Evolutionary conservation across 768 basidiomycete genomes (phyloP), one percentile per base, ranked within the genome.

Genomic region (Pulveroboletus frians): DNA sequence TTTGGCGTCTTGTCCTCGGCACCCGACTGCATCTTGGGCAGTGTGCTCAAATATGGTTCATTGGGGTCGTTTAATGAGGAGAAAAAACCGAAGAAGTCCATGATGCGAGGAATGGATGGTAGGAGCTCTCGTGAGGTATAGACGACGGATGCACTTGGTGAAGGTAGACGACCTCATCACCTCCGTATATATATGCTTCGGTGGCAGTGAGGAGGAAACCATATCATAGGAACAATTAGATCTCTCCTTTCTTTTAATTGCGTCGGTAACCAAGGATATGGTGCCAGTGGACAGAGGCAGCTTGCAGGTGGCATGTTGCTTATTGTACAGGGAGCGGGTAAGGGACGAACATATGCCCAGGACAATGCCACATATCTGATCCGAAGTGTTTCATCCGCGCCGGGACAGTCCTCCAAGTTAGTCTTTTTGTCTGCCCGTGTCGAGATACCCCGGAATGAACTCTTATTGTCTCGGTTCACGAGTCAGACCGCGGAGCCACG

Each of bases 21-120:
- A n/a, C n/a, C n/a, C n/a, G n/a, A n/a, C n/a, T n/a, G n/a, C n/a
- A n/a, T 18, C 18, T 43, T 18, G 3, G 30, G 18, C 6, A 26
- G 23, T 14, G 9, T 8, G 18, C 6, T 20, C 17, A 76, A 80
- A 54, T 89, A 87, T 59, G 56, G 53, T 26, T 39, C 45, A 18
- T 21, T 18, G 9, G 53, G 32, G 30, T n/a, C 29, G 3, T 39
- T 11, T 26, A 49, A 30, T n/a, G 43, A 10, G 18, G 27, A 21
- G 23, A 54, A 31, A 27, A 31, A 13, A 43, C 23, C 36, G 39
- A 59, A 53, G 4, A 35, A 15, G 49, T 65, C 64, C 63, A 65
- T 65, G 30, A 36, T 35, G 32, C 13, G 40, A 52, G 17, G 7
- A 2, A 38, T 46, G 47, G 52, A 30, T 59, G 39, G 51, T 47